Conservation (phyloP, 305 asterid species). For the Galium porrigens region DNA sequence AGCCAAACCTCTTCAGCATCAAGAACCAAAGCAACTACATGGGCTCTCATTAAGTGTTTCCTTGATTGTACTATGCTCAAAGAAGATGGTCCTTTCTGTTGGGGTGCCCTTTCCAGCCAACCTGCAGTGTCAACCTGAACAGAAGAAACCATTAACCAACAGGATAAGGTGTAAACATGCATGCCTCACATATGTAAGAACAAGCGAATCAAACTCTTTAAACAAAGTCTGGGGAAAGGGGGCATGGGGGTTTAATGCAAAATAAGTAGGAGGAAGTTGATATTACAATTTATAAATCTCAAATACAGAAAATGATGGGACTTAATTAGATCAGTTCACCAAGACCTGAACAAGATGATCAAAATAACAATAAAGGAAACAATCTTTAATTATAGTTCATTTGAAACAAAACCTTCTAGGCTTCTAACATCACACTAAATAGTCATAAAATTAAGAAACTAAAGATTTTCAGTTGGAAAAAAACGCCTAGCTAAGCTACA, state of each 20-base stretch:
- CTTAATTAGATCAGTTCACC: background rate
- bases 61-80: conserved; percentile 80
- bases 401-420: background rate
- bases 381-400: background rate
- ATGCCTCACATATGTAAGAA: conserved; percentile 2
- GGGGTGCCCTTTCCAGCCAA: conserved; percentile 89
- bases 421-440: background rate
- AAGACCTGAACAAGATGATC: background rate
- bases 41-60: conserved; percentile 96
- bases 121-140: conserved; percentile 94
- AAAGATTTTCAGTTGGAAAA: background rate
- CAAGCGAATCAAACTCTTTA: background rate
- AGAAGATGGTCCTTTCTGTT: conserved; percentile 81
- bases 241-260: background rate
- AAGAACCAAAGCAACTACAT: conserved; percentile 75
- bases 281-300: background rate
- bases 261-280: background rate
- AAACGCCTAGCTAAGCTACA: background rate
- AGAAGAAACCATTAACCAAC: conserved; percentile 13
- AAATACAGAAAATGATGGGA: background rate
- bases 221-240: background rate
- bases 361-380: background rate
- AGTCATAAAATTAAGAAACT: background rate
- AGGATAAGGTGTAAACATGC: background rate
- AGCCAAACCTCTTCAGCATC: conserved; percentile 81